Percentiles rank a stretch among this genome's conserved stretches.
Conservation (phyloP, 2,329 filamentous ascomycete genomes). For the Neofusicoccum ribis region DNA sequence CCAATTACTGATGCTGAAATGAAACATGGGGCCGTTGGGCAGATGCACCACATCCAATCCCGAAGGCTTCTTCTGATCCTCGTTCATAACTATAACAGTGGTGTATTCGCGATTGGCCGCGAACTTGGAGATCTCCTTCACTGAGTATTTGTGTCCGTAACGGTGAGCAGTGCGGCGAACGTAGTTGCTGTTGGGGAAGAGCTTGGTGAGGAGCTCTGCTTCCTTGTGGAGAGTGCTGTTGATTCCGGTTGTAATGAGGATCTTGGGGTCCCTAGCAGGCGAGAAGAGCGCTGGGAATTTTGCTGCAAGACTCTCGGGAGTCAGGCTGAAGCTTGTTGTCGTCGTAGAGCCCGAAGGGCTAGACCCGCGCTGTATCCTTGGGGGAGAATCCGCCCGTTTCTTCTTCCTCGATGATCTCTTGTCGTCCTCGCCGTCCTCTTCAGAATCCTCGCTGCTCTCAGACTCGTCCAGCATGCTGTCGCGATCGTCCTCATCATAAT, state of each 20-base stretch:
- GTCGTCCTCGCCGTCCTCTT: constrained; percentile 34
- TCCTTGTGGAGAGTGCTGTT: constrained; percentile 86
- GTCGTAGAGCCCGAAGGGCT: constrained; percentile 56
- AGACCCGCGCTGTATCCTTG: constrained; percentile 47
- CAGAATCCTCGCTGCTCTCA: constrained; percentile 38
- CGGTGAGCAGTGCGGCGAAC: constrained; percentile 82
- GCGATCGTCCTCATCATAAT: constrained; percentile 58
- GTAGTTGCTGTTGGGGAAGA: constrained; percentile 82
- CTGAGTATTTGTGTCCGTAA: constrained; percentile 85
- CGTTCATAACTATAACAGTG: constrained; percentile 78
- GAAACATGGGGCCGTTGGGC: constrained; percentile 83
- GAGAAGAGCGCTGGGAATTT: constrained; percentile 62
- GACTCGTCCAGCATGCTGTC: constrained; percentile 78
- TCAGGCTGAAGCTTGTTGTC: constrained; percentile 60
- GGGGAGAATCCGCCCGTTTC: constrained; percentile 35
- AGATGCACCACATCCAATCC: constrained; percentile 83
- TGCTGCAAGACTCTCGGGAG: constrained; percentile 60
- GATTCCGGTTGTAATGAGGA: constrained; percentile 87
- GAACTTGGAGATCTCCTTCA: constrained; percentile 86
- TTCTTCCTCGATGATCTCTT: neutral
- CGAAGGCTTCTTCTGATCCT: constrained; percentile 82
- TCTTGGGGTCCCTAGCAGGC: constrained; percentile 68
- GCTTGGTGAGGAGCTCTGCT: constrained; percentile 71
- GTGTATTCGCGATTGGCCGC: constrained; percentile 82
- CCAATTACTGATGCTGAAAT: constrained; percentile 90